A percentile compares a stretch with the other conserved stretches of the same genome.
Conservation (phyloP, 208 protist species). For the Crithidia expoeki region DNA sequence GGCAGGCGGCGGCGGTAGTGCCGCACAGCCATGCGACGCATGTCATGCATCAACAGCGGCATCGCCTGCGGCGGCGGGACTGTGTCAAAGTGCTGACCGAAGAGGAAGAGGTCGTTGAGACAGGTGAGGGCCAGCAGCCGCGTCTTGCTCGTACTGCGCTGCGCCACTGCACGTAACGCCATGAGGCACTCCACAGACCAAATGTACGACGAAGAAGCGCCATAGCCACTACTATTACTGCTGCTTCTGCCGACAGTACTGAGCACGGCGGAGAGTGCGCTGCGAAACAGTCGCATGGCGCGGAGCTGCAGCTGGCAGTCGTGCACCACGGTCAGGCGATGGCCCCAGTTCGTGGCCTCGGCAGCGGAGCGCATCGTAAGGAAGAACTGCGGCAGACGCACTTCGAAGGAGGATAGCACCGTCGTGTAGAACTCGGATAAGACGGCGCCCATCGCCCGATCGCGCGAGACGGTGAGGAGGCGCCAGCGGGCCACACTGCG, state of each 20-base stretch:
- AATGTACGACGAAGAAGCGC: conserved; percentile 14
- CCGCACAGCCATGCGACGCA: conserved; percentile 73
- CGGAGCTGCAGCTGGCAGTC: conserved; percentile 58
- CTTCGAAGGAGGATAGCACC: conserved; percentile 51
- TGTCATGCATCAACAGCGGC: conserved; percentile 35
- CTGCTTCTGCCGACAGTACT: neutral
- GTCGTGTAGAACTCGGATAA: conserved; percentile 60
- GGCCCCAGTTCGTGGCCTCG: conserved; percentile 80
- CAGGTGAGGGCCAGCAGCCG: conserved; percentile 74
- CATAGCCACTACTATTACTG: neutral
- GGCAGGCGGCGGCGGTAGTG: conserved; percentile 51
- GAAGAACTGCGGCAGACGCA: conserved; percentile 65
- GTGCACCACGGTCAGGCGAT: conserved; percentile 76
- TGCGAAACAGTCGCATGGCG: conserved; percentile 67
- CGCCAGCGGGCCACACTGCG: conserved; percentile 58
- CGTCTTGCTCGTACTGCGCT: conserved; percentile 73
- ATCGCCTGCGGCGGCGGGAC: conserved; percentile 32
- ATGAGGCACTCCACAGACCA: conserved; percentile 58
- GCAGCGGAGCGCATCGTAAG: conserved; percentile 65
- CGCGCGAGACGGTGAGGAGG: conserved; percentile 64
- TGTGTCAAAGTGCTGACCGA: conserved; percentile 41
- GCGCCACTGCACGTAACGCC: conserved; percentile 41
- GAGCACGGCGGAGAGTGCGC: conserved; percentile 50
- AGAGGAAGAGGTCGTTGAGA: conserved; percentile 74
- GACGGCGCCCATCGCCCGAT: conserved; percentile 52